Evolutionary conservation across 495 filamentous ascomycete species (phyloP), one percentile per base, ranked within the genome.

Genomic region (Penicillium flavigenum): DNA sequence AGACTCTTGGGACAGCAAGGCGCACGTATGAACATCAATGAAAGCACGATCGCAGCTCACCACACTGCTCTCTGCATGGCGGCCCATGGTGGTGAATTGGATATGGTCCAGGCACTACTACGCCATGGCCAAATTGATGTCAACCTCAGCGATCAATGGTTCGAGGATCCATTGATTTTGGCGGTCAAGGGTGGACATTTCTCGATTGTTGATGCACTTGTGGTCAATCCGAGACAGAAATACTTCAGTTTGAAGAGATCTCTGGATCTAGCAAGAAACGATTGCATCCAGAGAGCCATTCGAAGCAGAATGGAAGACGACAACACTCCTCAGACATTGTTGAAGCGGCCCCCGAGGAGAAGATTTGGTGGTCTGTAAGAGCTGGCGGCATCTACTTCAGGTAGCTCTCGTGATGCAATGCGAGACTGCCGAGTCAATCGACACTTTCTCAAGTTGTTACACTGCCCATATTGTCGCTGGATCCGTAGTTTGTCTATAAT

Each of bases 51-150:
- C 31, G 49, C 19, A 45, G 24, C 34, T 47, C n/a, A 55, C 43
- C 53, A 61, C 43, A 57, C 53, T 36, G 51, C 47, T 14, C 42
- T 61, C 31, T 56, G 42, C n/a, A 61, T 61, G 32, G 44, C 59
- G n/a, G 54, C 48, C 17, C 34, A 44, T 36, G 24, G 50, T 36
- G 49, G 59, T 24, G 32, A 53, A 36, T 51, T 57, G 38, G 54
- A 57, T 27, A 47, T 57, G 17, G 54, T 57, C 34, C 36, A 55
- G 49, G 42, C 54, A 48, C 49, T 57, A 42, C 34, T 57, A 31
- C 34, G 9, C 14, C 36, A 61, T 51, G 4, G 22, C 38, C 12
- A 38, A 19, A 53, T 61, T 50, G 44, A 61, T 49, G 48, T 32
- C 1, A 61, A 45, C 44, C 38, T 57, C 16, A 19, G 51, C 29